Base-by-base conservation (phyloP, 352 stramenopile species). In the Phytophthora pistaciae region DNA sequence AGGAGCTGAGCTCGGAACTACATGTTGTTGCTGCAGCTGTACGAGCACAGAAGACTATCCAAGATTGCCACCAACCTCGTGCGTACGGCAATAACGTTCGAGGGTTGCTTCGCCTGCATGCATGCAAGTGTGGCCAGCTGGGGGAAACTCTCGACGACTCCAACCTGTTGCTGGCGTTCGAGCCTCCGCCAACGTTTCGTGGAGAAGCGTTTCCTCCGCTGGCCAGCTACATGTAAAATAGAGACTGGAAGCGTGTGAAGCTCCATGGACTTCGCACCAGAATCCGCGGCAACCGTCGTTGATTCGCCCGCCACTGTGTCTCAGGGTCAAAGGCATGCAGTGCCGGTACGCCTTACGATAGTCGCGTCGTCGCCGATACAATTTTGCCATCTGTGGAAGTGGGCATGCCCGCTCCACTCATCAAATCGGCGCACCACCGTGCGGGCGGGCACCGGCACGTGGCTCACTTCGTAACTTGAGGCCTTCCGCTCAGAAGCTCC, bases 321-420 rank as follows among this genome's bases (percentile, higher is more conserved):
- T 54, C 60, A 74, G 60, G 56, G 64, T 21, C 31, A 70, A 56
- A 50, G 52, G 27, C 50, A 40, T 18, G 33, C 62, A 62, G 33
- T 52, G 60, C 60, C 48, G 31, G 53, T 56, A 25, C 54, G 44
- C 38, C 50, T 62, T 57, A 56, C 67, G 23, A 61, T 68, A 72
- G 66, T 73, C 66, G 66, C 54, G 31, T 66, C 29, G 66, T 72
- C 59, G 66, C 60, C 58, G 44, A 50, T 36, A 38, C 63, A 70
- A 70, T 53, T 70, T 42, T 42, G 53, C 60, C 46, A 63, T 61
- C 46, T 70, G 65, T 46, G 20, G 56, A 66, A 57, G 46, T 58
- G 11, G 16, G 50, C 52, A 57, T 56, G 65, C 38, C 58, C 21
- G 46, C 62, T 23, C 61, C 60, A 70, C 20, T 65, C 66, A 21